Evolutionary conservation across 129 eudicot species (phyloP).

Genomic region (Rutidosis leptorrhynchoides): DNA sequence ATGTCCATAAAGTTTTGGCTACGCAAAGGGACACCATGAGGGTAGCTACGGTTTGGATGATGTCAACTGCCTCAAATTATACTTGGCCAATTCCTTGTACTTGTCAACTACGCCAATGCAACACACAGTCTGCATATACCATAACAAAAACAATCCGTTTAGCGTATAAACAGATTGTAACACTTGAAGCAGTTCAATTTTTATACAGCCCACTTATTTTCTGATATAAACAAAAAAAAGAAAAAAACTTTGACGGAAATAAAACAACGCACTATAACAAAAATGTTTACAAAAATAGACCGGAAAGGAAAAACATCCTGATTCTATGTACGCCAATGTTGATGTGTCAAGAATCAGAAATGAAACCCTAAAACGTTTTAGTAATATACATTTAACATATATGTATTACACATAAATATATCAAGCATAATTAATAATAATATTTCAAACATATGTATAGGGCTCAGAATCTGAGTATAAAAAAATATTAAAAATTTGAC

Average conservation of each 20-base stretch:
- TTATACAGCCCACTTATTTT: not conserved
- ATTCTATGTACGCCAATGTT: not conserved
- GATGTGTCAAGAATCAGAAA: not conserved
- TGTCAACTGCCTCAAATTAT: slow-evolving; percentile 80
- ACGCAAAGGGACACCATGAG: not conserved
- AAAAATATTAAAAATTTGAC: too few species aligned
- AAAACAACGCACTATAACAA: not conserved
- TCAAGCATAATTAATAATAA: too few species aligned
- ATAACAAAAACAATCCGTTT: not conserved
- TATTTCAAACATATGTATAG: too few species aligned
- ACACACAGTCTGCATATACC: slow-evolving; percentile 77
- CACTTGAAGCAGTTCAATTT: not conserved
- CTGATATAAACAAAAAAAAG: not conserved
- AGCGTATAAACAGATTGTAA: not conserved
- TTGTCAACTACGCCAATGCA: slow-evolving; percentile 92
- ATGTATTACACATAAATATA: too few species aligned
- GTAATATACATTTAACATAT: too few species aligned
- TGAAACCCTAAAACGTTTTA: not conserved
- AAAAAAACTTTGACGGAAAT: not conserved
- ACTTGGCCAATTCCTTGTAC: slow-evolving; percentile 96
- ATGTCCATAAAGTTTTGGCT: not conserved
- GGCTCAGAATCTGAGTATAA: too few species aligned
- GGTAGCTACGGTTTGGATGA: slow-evolving; percentile 31
- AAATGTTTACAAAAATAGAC: too few species aligned
- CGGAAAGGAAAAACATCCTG: not conserved